Base-by-base conservation (phyloP, 352 stramenopile species). In the Pythium volutum region DNA sequence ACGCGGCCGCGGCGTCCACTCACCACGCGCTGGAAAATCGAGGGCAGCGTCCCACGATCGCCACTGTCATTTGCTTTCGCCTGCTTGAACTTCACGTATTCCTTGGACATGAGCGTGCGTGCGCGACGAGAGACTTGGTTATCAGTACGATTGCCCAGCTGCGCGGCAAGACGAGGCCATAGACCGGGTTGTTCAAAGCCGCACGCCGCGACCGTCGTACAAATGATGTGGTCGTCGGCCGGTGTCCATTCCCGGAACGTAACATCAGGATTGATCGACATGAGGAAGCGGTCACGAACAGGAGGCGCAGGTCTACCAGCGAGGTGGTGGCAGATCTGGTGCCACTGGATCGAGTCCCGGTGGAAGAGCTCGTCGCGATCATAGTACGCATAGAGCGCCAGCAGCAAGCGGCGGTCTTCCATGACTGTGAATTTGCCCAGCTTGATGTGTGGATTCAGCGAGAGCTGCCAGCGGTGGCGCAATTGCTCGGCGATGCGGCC, bases 401-500 rank as follows among this genome's bases (percentile, higher is more conserved):
- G 60, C 16, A 91, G 45, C 57, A 90, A 41, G 2, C 82, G 78
- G 14, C 82, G 77, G 67, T 91, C 82, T 25, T 91, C 80, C 45
- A 89, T 68, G 26, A 89, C 50, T 18, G 82, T 87, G 55, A 89
- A 91, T 55, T 89, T 89, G 68, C 82, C 82, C 36, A 78, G 76
- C 39, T 80, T 79, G 47, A 91, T 60, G 16, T 77, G 68, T 22
- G 82, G 82, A 11, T 77, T 79, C 23, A 91, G 69, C 42, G 80
- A 81, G 18, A 80, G 70, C 60, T 91, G 82, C 80, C 80, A 91
- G 0, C 82, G 80, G 49, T 89, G 79, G n/a, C 80, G 78, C 33
- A 91, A 73, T 60, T 91, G 82, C 71, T 91, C 82, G 2, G 82
- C 64, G 23, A 91, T 71, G 22, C 80, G 80, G 1, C 78, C 82